phyloP scores from a whole-genome alignment of 2,329 filamentous ascomycete species.

The Celoporthe dispersa region DNA sequence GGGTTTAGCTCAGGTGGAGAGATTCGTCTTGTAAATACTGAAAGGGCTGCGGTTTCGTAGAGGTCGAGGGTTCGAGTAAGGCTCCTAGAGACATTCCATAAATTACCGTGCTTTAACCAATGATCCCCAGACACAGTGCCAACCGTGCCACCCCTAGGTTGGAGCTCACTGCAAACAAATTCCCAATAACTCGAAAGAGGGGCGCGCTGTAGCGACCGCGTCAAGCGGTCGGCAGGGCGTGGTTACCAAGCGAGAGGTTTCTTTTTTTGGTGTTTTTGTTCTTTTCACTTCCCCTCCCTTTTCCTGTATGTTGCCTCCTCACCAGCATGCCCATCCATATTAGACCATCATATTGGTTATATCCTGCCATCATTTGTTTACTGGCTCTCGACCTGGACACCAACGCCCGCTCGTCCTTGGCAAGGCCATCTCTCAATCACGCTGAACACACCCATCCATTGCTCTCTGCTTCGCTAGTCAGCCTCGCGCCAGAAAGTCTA shows the following conservation, averaged over 20 bases:
- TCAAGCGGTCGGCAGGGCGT: background rate
- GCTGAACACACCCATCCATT: background rate
- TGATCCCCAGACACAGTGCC: constrained; percentile 5
- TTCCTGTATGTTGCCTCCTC: background rate
- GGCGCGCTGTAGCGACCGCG: constrained; percentile 3
- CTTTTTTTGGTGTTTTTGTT: background rate
- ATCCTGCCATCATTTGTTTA: background rate
- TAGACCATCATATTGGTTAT: background rate
- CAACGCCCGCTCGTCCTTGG: background rate
- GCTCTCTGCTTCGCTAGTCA: background rate
- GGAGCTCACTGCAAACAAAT: constrained; percentile 5
- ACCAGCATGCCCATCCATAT: background rate
- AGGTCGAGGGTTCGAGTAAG: background rate
- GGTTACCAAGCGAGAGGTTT: background rate
- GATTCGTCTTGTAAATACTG: background rate
- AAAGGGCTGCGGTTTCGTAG: background rate
- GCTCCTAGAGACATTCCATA: background rate
- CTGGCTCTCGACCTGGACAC: background rate
- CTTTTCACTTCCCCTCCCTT: background rate
- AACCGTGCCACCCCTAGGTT: background rate
- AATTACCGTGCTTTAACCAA: constrained; percentile 4
- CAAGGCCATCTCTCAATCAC: background rate
- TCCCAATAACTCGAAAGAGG: constrained; percentile 1
- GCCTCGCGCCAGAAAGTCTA: background rate
- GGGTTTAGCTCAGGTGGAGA: background rate